A percentile compares a stretch with the other conserved stretches of the same genome.
These are phyloP conservation scores for Prunus persica DNA, from an alignment of 306 rosid genomes.

Conservation along the genomic window Prunus_persica_NCBIv2 NC_034014.1:5946001-5946500, in stretches of 20 bases:
- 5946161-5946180: conserved; percentile 57
- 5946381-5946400: conserved; percentile 63
- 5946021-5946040: conserved; percentile 79
- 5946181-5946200: conserved; percentile 73
- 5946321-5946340: conserved; percentile 67
- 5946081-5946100: conserved; percentile 9
- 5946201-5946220: conserved; percentile 50
- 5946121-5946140: conserved; percentile 74
- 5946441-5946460: conserved; percentile 50
- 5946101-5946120: conserved; percentile 47
- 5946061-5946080: conserved; percentile 50
- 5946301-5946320: conserved; percentile 74
- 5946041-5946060: conserved; percentile 70
- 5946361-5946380: conserved; percentile 81
- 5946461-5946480: conserved; percentile 73
- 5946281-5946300: conserved; percentile 52
- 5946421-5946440: conserved; percentile 80
- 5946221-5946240: conserved; percentile 30
- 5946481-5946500: conserved; percentile 38
- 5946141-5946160: conserved; percentile 87
- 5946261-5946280: conserved; percentile 38
- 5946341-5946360: conserved; percentile 37
- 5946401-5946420: conserved; percentile 77
- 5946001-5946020: conserved; percentile 52
- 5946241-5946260: conserved; percentile 52